These are phyloP conservation scores for Vanilla planifolia DNA, from an alignment of 106 monocot species.

Conservation along the genomic window DNA sequence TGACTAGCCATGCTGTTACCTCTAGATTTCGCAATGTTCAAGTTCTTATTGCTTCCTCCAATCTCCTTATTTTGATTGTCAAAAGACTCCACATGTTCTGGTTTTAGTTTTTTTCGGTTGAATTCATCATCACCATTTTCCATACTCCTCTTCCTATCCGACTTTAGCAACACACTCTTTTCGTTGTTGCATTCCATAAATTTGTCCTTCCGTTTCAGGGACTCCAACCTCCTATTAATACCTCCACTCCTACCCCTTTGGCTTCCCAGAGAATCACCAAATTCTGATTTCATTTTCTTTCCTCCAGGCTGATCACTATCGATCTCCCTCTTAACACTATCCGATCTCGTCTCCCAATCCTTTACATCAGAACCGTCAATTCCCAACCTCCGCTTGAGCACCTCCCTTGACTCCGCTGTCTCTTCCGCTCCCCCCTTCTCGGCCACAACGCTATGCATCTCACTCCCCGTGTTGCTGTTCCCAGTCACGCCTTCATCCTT, in stretches of 20 bases:
- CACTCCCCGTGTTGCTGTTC: neutral
- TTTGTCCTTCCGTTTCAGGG: neutral
- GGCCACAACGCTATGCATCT: no score
- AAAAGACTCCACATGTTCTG: slow-evolving; percentile 4
- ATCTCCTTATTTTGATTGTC: neutral
- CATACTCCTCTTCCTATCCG: neutral
- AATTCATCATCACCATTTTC: neutral
- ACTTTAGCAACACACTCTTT: neutral
- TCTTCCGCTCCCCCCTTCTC: neutral
- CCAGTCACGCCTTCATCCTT: neutral
- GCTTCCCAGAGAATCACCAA: neutral
- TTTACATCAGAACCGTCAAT: neutral
- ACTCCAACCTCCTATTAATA: neutral
- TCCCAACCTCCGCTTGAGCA: neutral
- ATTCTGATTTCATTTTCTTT: neutral
- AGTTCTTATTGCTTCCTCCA: neutral
- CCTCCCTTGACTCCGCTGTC: neutral
- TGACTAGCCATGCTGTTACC: neutral
- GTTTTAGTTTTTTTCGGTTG: slow-evolving; percentile 2
- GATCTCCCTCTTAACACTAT: neutral
- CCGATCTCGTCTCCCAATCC: neutral
- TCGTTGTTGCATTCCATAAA: neutral
- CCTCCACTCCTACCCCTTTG: neutral
- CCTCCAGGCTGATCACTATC: neutral
- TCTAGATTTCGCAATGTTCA: neutral